These are phyloP conservation scores for Xylariales sp. DNA, from an alignment of 2,329 filamentous ascomycete genomes.

Conservation along the genomic window DNA sequence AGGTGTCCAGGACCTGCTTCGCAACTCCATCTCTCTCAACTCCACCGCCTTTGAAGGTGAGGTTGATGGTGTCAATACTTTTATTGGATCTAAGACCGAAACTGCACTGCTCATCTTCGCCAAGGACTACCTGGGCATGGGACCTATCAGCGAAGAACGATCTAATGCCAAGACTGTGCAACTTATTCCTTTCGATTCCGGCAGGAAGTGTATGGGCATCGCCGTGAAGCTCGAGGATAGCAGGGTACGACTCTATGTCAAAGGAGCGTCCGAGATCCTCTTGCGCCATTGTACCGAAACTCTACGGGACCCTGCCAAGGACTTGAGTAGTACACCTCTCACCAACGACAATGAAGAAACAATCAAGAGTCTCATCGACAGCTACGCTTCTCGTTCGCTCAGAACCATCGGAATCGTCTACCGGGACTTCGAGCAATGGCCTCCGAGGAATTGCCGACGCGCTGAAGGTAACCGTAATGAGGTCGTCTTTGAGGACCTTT, in stretches of 20 bases:
- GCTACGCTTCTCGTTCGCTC: constrained; percentile 74
- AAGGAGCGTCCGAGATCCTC: constrained; percentile 63
- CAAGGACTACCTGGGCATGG: constrained; percentile 62
- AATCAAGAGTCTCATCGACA: constrained; percentile 65
- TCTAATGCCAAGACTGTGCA: constrained; percentile 57
- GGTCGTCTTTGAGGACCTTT: constrained; percentile 62
- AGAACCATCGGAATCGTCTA: constrained; percentile 82
- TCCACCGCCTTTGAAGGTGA: constrained; percentile 76
- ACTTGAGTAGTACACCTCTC: constrained; percentile 38
- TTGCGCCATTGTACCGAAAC: constrained; percentile 50
- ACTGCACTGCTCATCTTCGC: constrained; percentile 69
- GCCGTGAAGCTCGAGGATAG: constrained; percentile 49
- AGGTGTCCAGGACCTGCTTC: constrained; percentile 47
- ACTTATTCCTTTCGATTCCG: constrained; percentile 71
- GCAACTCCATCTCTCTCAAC: constrained; percentile 59
- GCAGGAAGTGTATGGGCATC: constrained; percentile 67
- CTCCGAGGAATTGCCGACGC: constrained; percentile 58
- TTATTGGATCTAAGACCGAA: constrained; percentile 75
- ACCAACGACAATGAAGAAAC: constrained; percentile 49
- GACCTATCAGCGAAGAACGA: constrained; percentile 59
- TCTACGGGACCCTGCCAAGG: constrained; percentile 43
- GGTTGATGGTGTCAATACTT: constrained; percentile 59
- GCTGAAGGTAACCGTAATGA: constrained; percentile 53
- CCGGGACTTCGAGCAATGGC: constrained; percentile 81
- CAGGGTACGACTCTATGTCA: constrained; percentile 53